These are phyloP conservation scores for Nepenthes alata DNA, from an alignment of 179 eudicot genomes.

Conservation along the genomic window DNA sequence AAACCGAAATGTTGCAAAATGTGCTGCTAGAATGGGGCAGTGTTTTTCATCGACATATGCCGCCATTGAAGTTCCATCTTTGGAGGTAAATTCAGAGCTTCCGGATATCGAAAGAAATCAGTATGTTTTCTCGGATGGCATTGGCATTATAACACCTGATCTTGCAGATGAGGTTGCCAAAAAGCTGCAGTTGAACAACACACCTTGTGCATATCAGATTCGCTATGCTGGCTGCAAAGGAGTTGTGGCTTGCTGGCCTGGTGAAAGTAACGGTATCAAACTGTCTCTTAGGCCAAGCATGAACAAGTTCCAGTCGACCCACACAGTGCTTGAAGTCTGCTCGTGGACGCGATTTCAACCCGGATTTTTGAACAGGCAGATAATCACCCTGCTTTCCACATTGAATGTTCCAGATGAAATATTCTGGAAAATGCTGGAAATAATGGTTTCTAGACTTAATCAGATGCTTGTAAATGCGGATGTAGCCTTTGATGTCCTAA, in stretches of 20 bases:
- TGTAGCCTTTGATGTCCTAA: conserved; percentile 59
- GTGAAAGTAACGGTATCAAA: conserved; percentile 26
- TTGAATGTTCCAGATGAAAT: conserved; percentile 48
- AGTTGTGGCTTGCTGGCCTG: conserved; percentile 80
- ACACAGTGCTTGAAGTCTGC: conserved; percentile 61
- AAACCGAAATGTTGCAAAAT: conserved; percentile 56
- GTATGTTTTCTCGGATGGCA: conserved; percentile 83
- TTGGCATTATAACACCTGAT: conserved; percentile 67
- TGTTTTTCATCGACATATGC: conserved; percentile 94
- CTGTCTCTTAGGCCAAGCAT: conserved; percentile 62
- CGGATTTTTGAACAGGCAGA: conserved; percentile 73
- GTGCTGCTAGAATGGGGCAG: conserved; percentile 95
- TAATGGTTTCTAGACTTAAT: conserved; percentile 53
- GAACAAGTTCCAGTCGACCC: conserved; percentile 63
- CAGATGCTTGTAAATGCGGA: conserved; percentile 45
- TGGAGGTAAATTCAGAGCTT: conserved; percentile 28
- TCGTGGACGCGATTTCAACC: conserved; percentile 90
- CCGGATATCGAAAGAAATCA: conserved; percentile 52
- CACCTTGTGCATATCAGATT: conserved; percentile 81
- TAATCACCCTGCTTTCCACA: conserved; percentile 66
- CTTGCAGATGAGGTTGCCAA: conserved; percentile 71
- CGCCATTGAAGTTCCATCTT: conserved; percentile 49
- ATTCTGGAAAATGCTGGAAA: conserved; percentile 70
- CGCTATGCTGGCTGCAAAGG: conserved; percentile 90
- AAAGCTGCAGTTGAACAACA: conserved; percentile 40